Percentiles rank a stretch among this genome's conserved stretches.
These are phyloP conservation scores for Exutisphaerella laricina DNA, from an alignment of 2,329 filamentous ascomycete species.

Conservation along the genomic window DNA sequence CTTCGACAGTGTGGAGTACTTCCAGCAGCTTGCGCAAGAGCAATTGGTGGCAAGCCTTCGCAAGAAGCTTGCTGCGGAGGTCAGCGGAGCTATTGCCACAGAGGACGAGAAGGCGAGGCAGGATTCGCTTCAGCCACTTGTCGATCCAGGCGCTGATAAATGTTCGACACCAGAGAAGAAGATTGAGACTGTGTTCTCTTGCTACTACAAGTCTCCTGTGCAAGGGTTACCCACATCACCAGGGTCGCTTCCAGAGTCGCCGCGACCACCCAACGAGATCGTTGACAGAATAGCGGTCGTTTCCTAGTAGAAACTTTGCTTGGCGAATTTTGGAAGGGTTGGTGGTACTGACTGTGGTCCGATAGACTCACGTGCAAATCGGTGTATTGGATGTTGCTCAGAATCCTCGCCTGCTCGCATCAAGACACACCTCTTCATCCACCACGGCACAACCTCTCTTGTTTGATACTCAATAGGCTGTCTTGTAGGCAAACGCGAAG, in stretches of 20 bases:
- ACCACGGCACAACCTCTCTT: too few species aligned
- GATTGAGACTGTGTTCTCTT: slow-evolving; percentile 22
- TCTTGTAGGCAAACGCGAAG: too few species aligned
- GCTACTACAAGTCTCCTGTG: slow-evolving; percentile 21
- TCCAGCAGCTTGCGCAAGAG: slow-evolving; percentile 13
- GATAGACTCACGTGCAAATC: too few species aligned
- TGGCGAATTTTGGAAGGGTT: too few species aligned
- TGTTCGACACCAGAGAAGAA: slow-evolving; percentile 16
- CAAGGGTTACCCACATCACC: slow-evolving; percentile 18
- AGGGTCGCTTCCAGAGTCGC: slow-evolving; percentile 18
- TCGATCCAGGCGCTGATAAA: slow-evolving; percentile 1
- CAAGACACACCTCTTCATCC: too few species aligned
- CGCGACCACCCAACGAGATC: slow-evolving; percentile 8
- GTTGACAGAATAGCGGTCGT: slow-evolving; percentile 5
- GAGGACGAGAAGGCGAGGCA: slow-evolving; percentile 2
- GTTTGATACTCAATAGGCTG: too few species aligned
- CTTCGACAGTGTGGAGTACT: slow-evolving; percentile 33
- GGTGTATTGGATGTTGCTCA: too few species aligned
- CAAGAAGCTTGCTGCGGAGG: slow-evolving; percentile 13
- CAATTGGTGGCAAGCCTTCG: slow-evolving; percentile 16
- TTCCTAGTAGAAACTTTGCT: too few species aligned
- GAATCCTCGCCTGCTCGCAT: too few species aligned
- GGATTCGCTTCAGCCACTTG: slow-evolving; percentile 5
- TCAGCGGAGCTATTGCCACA: slow-evolving; percentile 4
- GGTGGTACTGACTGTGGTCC: too few species aligned